Evolutionary conservation across 345 rosid species (phyloP).

Genomic region (Mallotus nudiflorus): DNA sequence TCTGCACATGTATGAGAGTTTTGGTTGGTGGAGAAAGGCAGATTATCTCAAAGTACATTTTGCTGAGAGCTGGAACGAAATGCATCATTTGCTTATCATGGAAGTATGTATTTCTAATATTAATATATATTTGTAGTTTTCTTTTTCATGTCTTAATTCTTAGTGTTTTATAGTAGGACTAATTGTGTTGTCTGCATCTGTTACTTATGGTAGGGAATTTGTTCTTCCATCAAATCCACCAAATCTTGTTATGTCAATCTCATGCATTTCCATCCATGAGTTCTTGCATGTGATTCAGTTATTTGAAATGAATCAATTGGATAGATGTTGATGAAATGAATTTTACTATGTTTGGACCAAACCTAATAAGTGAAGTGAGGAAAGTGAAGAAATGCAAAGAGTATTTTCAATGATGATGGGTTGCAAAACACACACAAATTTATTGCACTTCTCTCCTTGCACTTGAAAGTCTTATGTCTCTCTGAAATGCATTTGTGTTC

Average conservation of each 20-base stretch:
- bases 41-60: constrained; percentile 95
- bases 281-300: neutral
- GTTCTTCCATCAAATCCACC: neutral
- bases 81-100: constrained; percentile 99
- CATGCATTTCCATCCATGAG: constrained; percentile 7
- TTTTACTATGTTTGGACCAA: neutral
- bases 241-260: constrained; percentile 8
- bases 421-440: neutral
- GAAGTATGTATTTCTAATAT: constrained; percentile 57
- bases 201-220: neutral
- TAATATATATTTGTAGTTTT: neutral
- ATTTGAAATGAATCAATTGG: neutral
- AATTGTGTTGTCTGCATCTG: neutral
- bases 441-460: neutral
- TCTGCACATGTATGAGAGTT: constrained; percentile 96
- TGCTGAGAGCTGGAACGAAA: constrained; percentile 99
- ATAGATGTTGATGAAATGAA: neutral
- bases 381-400: neutral
- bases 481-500: neutral
- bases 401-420: neutral
- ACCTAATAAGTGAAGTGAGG: neutral
- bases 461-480: neutral
- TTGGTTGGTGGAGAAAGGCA: constrained; percentile 99
- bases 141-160: neutral
- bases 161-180: neutral